Evolutionary conservation across 2,329 filamentous ascomycete species (phyloP).

Genomic region (Stylonectria norvegica): DNA sequence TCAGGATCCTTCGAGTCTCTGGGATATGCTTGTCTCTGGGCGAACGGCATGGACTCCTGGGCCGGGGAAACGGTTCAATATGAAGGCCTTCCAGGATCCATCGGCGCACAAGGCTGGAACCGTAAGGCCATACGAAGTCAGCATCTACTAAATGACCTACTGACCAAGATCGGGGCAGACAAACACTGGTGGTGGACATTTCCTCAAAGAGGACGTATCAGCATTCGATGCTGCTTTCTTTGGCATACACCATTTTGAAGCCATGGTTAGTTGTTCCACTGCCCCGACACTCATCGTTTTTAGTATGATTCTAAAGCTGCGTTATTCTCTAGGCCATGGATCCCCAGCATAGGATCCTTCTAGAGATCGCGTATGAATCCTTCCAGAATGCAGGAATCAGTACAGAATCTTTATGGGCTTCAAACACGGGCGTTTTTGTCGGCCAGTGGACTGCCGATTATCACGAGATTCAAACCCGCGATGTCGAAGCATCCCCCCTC

Average conservation of each 20-base stretch:
- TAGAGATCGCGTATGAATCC: slow-evolving; percentile 35
- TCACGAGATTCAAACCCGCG: slow-evolving; percentile 23
- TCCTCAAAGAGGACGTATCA: slow-evolving; percentile 5
- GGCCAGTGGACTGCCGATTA: slow-evolving; percentile 28
- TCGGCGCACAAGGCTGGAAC: slow-evolving; percentile 32
- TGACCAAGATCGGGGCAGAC: no score
- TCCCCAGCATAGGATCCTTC: slow-evolving; percentile 28
- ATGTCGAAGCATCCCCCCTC: slow-evolving; percentile 23
- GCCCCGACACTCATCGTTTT: no score
- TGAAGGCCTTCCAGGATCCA: slow-evolving; percentile 19
- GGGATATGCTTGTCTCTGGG: slow-evolving; percentile 33
- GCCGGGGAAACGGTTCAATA: slow-evolving; percentile 23
- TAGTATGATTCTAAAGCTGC: no score
- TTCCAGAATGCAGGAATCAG: slow-evolving; percentile 7
- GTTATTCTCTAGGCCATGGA: slow-evolving; percentile 27
- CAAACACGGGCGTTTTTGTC: slow-evolving; percentile 15
- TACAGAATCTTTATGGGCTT: slow-evolving; percentile 3
- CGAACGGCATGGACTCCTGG: slow-evolving; percentile 33
- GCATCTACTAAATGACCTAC: neutral
- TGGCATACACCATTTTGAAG: slow-evolving; percentile 21
- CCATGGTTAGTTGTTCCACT: no score
- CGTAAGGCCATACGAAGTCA: slow-evolving; percentile 15
- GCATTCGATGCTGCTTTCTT: slow-evolving; percentile 26
- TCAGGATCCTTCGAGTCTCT: slow-evolving; percentile 34
- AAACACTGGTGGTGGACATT: no score